A percentile compares a stretch with the other conserved stretches of the same genome.
Evolutionary conservation across 2,329 filamentous ascomycete species (phyloP).

Genomic region (Drechslerella dactyloides): DNA sequence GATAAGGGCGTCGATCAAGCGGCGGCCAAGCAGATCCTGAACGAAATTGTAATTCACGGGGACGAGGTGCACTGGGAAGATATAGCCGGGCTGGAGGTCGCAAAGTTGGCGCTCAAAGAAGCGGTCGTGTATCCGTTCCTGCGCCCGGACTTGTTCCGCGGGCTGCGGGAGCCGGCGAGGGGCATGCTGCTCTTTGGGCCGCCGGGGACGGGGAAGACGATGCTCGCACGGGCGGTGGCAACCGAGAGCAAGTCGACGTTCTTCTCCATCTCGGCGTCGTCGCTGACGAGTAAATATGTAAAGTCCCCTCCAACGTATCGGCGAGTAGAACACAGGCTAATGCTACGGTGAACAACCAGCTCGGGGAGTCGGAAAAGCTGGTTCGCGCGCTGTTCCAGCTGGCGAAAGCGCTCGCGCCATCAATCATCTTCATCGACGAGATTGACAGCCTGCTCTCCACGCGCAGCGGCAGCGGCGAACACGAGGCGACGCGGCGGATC

Average conservation of each 20-base stretch:
- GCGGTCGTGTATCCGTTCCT: conserved; percentile 97
- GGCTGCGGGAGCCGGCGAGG: conserved; percentile 86
- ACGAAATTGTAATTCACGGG: conserved; percentile 92
- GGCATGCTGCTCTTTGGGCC: conserved; percentile 97
- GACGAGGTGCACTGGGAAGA: conserved; percentile 96
- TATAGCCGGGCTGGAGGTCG: conserved; percentile 85
- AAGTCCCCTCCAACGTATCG: conserved; percentile 9
- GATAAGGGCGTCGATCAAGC: conserved; percentile 80
- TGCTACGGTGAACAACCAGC: conserved; percentile 53
- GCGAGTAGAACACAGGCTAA: conserved; percentile 6
- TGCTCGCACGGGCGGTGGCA: conserved; percentile 91
- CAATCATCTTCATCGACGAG: conserved; percentile 98
- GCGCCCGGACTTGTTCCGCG: conserved; percentile 93
- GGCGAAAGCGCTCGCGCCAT: conserved; percentile 87
- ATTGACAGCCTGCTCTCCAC: conserved; percentile 92
- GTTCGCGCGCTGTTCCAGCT: conserved; percentile 88
- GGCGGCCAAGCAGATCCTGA: conserved; percentile 88
- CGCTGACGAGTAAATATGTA: conserved; percentile 86
- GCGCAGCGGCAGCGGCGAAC: conserved; percentile 80
- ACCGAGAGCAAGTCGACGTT: conserved; percentile 95
- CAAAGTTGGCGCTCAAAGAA: conserved; percentile 90
- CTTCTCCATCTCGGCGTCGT: conserved; percentile 95
- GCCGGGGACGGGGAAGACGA: conserved; percentile 97
- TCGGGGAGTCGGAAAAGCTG: conserved; percentile 95
- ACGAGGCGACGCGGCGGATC: conserved; percentile 89